Conservation (phyloP, 148 eudicot genomes). For the Chenopodium berlandieri region DNA sequence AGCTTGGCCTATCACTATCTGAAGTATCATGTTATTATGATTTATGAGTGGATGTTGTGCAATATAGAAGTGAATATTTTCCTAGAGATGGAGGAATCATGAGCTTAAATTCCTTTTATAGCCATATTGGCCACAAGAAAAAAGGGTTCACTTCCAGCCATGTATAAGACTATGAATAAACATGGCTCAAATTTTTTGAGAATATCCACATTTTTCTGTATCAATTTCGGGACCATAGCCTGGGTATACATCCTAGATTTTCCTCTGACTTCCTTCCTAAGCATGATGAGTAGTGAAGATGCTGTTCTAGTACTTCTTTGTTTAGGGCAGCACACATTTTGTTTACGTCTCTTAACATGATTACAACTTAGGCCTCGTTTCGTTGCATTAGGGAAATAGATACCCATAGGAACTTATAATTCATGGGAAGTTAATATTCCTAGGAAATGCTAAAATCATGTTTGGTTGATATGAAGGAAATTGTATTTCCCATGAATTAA, state of each 20-base stretch:
- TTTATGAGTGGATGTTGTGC: conserved; percentile 7
- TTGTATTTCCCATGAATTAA: too few species aligned
- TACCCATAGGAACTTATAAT: too few species aligned
- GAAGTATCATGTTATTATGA: conserved; percentile 5
- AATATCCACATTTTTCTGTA: neutral
- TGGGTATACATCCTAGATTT: conserved; percentile 10
- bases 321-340: neutral
- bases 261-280: conserved; percentile 1
- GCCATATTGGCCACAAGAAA: conserved; percentile 17
- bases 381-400: too few species aligned
- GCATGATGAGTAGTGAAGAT: neutral
- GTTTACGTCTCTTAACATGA: neutral
- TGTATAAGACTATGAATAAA: conserved; percentile 1
- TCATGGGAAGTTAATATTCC: too few species aligned
- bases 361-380: neutral
- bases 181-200: conserved; percentile 10
- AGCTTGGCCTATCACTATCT: conserved; percentile 11
- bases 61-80: conserved; percentile 13
- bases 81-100: conserved; percentile 19
- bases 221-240: conserved; percentile 16
- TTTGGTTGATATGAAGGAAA: too few species aligned
- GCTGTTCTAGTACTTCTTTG: neutral
- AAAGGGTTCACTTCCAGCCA: conserved; percentile 25
- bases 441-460: too few species aligned
- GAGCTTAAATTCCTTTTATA: conserved; percentile 8